A percentile compares a stretch with the other conserved stretches of the same genome.
These are phyloP conservation scores for Ramalina peruviana DNA, from an alignment of 495 filamentous ascomycete species.

Conservation along the genomic window DNA sequence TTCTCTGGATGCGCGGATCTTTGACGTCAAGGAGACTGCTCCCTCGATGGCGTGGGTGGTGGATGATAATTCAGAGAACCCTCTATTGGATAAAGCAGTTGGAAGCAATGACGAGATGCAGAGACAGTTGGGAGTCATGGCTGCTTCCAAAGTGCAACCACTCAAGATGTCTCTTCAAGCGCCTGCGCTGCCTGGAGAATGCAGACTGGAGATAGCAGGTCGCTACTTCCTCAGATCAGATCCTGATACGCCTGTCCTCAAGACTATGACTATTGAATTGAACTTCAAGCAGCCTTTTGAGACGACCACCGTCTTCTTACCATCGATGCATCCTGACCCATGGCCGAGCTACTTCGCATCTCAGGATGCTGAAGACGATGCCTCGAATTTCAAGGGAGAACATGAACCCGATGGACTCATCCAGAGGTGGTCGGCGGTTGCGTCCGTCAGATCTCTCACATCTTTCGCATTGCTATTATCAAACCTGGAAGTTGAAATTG, in stretches of 20 bases:
- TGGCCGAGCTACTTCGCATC: conserved; percentile 78
- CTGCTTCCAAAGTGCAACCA: conserved; percentile 18
- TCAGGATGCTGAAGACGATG: conserved; percentile 24
- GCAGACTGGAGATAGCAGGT: conserved; percentile 55
- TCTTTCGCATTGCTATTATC: conserved; percentile 54
- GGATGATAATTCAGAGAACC: conserved; percentile 20
- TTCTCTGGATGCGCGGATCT: conserved; percentile 50
- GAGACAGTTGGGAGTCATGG: conserved; percentile 2
- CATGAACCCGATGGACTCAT: conserved; percentile 40
- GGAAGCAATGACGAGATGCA: background rate
- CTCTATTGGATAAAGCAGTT: background rate
- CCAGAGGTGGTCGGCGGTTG: conserved; percentile 67
- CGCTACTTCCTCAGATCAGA: conserved; percentile 70
- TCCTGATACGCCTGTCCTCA: conserved; percentile 68
- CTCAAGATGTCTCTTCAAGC: conserved; percentile 35
- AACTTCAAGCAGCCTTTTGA: conserved; percentile 73
- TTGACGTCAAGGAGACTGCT: conserved; percentile 41
- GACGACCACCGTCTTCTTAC: conserved; percentile 71
- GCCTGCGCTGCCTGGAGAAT: conserved; percentile 39
- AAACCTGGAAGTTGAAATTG: conserved; percentile 42
- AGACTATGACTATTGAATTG: conserved; percentile 49
- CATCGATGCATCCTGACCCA: conserved; percentile 55
- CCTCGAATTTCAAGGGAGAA: conserved; percentile 8
- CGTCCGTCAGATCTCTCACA: conserved; percentile 61
- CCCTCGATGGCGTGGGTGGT: conserved; percentile 33